Conservation (phyloP, 2,329 filamentous ascomycete species). For the Cercospora sp. region DNA sequence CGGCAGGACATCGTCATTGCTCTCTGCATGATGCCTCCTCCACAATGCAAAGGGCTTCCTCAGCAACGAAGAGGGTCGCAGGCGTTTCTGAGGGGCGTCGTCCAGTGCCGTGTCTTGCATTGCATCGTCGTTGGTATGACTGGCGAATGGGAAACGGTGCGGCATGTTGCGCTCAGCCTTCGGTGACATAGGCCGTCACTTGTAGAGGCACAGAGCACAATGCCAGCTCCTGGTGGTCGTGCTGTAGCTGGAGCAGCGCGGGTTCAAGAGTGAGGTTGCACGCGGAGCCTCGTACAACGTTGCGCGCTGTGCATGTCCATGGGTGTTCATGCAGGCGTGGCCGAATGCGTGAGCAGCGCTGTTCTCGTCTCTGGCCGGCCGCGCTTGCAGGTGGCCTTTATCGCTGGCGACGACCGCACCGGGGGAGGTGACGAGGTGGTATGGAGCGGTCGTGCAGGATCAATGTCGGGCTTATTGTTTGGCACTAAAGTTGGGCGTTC, state of each 20-base stretch:
- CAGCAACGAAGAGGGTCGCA: slow-evolving; percentile 26
- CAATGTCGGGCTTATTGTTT: neutral
- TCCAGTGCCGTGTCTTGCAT: slow-evolving; percentile 32
- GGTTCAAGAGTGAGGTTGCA: slow-evolving; percentile 17
- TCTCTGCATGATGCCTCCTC: slow-evolving; percentile 32
- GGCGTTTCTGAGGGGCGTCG: slow-evolving; percentile 22
- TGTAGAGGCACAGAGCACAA: slow-evolving; percentile 10
- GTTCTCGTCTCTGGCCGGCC: slow-evolving; percentile 8
- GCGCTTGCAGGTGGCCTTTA: slow-evolving; percentile 1
- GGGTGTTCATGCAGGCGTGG: slow-evolving; percentile 20
- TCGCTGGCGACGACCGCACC: neutral
- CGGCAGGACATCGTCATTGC: slow-evolving; percentile 19
- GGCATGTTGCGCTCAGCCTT: slow-evolving; percentile 31
- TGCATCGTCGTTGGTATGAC: slow-evolving; percentile 23
- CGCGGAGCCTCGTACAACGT: slow-evolving; percentile 22
- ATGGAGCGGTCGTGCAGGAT: neutral
- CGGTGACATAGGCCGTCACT: slow-evolving; percentile 11
- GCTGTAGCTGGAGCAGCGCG: neutral
- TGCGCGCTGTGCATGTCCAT: slow-evolving; percentile 16
- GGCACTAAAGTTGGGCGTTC: neutral
- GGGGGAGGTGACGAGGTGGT: neutral
- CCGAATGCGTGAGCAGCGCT: slow-evolving; percentile 7
- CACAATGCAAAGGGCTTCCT: slow-evolving; percentile 28
- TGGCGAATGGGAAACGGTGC: slow-evolving; percentile 36
- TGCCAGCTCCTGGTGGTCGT: neutral